Percentiles rank a stretch among this genome's conserved stretches.
Evolutionary conservation across 306 rosid species (phyloP).

Genomic region (Mucuna pruriens): DNA sequence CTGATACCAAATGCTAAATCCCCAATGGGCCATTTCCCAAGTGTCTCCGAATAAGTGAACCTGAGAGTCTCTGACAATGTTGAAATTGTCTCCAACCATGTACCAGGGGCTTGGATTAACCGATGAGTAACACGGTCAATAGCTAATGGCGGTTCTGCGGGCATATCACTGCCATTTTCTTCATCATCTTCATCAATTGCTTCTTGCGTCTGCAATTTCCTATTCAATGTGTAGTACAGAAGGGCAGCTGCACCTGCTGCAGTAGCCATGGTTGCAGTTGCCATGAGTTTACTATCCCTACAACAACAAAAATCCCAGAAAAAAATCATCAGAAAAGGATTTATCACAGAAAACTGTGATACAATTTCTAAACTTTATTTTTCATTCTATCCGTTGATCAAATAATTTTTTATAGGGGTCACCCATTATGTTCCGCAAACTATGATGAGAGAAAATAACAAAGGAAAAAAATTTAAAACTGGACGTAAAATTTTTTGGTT

Average conservation of each 20-base stretch:
- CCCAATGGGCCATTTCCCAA: slow-evolving; percentile 98
- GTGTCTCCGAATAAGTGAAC: slow-evolving; percentile 95
- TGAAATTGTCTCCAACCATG: slow-evolving; percentile 93
- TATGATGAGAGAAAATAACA: background rate
- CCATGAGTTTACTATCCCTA: slow-evolving; percentile 66
- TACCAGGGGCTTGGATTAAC: slow-evolving; percentile 89
- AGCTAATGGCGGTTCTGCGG: slow-evolving; percentile 51
- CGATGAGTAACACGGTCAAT: slow-evolving; percentile 73
- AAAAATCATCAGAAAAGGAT: background rate
- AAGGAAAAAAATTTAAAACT: background rate
- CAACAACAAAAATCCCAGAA: background rate
- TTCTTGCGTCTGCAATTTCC: slow-evolving; percentile 55
- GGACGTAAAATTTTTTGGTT: background rate
- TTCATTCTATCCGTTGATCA: slow-evolving; percentile 6
- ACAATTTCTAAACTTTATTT: slow-evolving; percentile 13
- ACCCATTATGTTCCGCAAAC: slow-evolving; percentile 14
- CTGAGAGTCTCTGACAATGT: slow-evolving; percentile 89
- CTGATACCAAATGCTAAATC: slow-evolving; percentile 96
- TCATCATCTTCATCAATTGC: slow-evolving; percentile 50
- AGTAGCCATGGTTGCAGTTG: slow-evolving; percentile 98
- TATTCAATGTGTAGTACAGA: slow-evolving; percentile 79
- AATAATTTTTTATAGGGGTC: background rate
- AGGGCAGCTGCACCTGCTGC: slow-evolving; percentile 99
- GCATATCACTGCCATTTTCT: slow-evolving; percentile 42
- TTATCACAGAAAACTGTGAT: slow-evolving; percentile 24